These are phyloP conservation scores for Coelastrella sp. DNA, from an alignment of 139 green algal genomes.

Conservation along the genomic window DNA sequence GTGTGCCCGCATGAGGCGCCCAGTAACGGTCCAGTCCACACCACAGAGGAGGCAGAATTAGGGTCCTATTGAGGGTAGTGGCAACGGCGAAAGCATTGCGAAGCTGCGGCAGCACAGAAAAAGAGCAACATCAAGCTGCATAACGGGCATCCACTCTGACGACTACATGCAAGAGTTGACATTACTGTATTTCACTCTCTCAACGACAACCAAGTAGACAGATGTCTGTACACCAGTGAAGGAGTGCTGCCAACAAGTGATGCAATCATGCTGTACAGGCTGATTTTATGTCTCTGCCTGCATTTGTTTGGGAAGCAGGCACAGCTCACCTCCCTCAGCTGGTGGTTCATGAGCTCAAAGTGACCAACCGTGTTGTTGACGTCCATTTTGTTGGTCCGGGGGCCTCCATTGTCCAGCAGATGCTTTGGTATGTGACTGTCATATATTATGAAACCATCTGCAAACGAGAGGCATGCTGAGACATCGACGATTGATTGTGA, in stretches of 20 bases:
- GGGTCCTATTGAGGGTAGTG: conserved; percentile 66
- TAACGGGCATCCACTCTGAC: no score
- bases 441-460: conserved; percentile 49
- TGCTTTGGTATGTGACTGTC: conserved; percentile 47
- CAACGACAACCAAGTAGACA: no score
- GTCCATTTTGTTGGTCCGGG: conserved; percentile 53
- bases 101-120: conserved; percentile 50
- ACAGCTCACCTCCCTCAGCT: conserved; percentile 63
- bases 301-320: neutral
- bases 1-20: conserved; percentile 85
- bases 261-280: no score
- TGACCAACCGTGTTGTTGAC: conserved; percentile 72
- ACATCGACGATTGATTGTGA: no score
- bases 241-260: no score
- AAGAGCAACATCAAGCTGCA: neutral
- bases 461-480: neutral
- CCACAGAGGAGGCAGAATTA: conserved; percentile 85
- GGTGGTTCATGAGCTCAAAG: conserved; percentile 87
- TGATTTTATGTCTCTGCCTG: no score
- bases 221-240: no score
- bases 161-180: no score
- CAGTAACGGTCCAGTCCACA: conserved; percentile 92
- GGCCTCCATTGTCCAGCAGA: conserved; percentile 61
- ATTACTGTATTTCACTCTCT: no score
- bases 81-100: conserved; percentile 71